A percentile compares a stretch with the other conserved stretches of the same genome.
These are phyloP conservation scores for Hsuehochloa calcarea DNA, from an alignment of 176 grass and related monocot species.

Conservation along the genomic window DNA sequence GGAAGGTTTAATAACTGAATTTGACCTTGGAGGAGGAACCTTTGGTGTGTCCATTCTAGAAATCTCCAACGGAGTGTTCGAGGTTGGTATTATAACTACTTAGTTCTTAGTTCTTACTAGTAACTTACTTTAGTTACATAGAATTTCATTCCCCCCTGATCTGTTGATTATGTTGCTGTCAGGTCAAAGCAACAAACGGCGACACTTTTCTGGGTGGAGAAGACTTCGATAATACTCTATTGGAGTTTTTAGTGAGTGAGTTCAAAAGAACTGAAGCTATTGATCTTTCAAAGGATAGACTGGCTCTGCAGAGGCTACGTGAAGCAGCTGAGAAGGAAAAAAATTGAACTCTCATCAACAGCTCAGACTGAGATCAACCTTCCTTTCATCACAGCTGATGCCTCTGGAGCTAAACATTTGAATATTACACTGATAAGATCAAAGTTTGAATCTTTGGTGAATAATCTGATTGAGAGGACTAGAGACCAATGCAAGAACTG, in stretches of 20 bases:
- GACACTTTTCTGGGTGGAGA: conserved; percentile 41
- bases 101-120: background rate
- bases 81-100: conserved; percentile 15
- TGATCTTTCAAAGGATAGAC: conserved; percentile 37
- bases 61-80: conserved; percentile 45
- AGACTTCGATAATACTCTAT: conserved; percentile 40
- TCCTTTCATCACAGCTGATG: conserved; percentile 49
- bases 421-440: conserved; percentile 43
- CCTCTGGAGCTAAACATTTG: conserved; percentile 47
- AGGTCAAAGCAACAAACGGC: conserved; percentile 48
- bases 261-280: conserved; percentile 39
- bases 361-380: conserved; percentile 43
- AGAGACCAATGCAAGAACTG: conserved; percentile 48
- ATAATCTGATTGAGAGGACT: conserved; percentile 39
- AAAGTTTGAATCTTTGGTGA: conserved; percentile 42
- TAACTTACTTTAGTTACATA: background rate
- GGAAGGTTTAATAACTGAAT: conserved; percentile 38
- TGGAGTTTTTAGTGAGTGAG: conserved; percentile 35
- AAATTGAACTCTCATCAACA: conserved; percentile 50
- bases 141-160: too few species aligned
- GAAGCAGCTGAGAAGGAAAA: conserved; percentile 51
- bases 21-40: conserved; percentile 37
- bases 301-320: conserved; percentile 38
- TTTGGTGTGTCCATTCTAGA: conserved; percentile 42
- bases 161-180: background rate